Evolutionary conservation across 1,139 yeast species (phyloP), one percentile per base, ranked within the genome.

Genomic region (Saccharomyces hybrid): DNA sequence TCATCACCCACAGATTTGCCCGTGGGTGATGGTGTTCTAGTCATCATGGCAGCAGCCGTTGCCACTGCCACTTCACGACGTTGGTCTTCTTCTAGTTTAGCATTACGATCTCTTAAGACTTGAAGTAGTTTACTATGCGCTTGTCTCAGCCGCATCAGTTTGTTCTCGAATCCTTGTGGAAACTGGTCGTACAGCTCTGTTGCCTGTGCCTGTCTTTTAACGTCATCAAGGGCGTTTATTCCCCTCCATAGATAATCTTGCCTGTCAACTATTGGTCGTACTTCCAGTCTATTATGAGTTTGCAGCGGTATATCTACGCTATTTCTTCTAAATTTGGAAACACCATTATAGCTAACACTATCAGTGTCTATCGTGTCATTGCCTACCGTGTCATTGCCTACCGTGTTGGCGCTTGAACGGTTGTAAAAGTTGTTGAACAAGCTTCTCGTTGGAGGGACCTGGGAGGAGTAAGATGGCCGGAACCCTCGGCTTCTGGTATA

Each of bases 221-320:
- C 93, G 60, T 87, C 95, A 59, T 87, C 89, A 56, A 90, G 74
- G 1, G 85, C 85, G 62, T 85, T 95, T 46, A 88, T 82, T 64
- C 88, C 93, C 2, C 90, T 83, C 93, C 96, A 88, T 52, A 88
- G 73, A 63, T 81, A 78, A 67, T 89, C 96, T 73, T 84, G 90
- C 57, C 78, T 74, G 49, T 84, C 79, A 11, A 80, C 80, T 53
- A 75, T 73, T 4, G 87, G 84, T 50, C 73, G 71, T 0, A 80
- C 75, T 4, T 80, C 78, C 6, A 80, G 66, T 53, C 71, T 51
- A 6, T 41, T 41, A 1, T 3, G 52, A 48, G 38, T 38, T 52
- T 14, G 46, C 44, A 27, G 34, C 7, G 29, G 50, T 27, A n/a
- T 11, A 26, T 41, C 44, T 29, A 34, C 20, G 25, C 29, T 41